A percentile compares a stretch with the other conserved stretches of the same genome.
Conservation (phyloP, 163 green algal genomes). For the Smithsoniella earleae region DNA sequence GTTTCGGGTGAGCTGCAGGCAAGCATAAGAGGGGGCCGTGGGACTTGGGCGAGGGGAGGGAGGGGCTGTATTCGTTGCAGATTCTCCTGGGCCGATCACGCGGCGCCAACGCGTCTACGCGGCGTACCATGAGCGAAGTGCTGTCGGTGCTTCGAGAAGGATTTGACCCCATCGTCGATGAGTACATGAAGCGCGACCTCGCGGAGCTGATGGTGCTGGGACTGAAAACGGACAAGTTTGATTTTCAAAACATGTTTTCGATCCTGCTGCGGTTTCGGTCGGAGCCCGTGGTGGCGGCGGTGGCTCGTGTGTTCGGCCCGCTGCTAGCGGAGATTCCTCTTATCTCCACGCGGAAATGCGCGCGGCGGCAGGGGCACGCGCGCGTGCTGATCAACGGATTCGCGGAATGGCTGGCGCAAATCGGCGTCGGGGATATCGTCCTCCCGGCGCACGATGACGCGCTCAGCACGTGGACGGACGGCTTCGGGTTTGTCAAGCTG, state of each 20-base stretch:
- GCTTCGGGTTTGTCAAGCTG: conserved; percentile 45
- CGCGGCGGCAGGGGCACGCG: conserved; percentile 60
- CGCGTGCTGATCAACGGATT: conserved; percentile 52
- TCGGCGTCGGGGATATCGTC: conserved; percentile 38
- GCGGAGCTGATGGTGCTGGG: conserved; percentile 78
- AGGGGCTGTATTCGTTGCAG: conserved; percentile 43
- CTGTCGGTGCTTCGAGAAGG: conserved; percentile 54
- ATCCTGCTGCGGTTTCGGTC: conserved; percentile 50
- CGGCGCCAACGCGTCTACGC: conserved; percentile 40
- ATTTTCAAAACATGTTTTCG: conserved; percentile 56
- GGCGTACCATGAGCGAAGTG: conserved; percentile 45
- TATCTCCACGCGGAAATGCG: conserved; percentile 55
- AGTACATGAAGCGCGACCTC: conserved; percentile 64
- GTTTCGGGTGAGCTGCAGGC: not conserved
- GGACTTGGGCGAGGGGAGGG: not conserved
- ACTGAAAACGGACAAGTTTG: conserved; percentile 30
- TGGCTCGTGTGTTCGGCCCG: conserved; percentile 71
- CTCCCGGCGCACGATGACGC: conserved; percentile 41
- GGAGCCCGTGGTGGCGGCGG: conserved; percentile 53
- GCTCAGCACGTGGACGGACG: conserved; percentile 58
- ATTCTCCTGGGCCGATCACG: conserved; percentile 51
- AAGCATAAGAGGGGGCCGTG: conserved; percentile 19
- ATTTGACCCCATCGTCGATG: conserved; percentile 91
- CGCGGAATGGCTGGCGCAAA: conserved; percentile 42
- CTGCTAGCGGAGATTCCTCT: conserved; percentile 81